Base-by-base conservation (phyloP, 805 yeast genomes). In the Saturnispora sanitii region DNA sequence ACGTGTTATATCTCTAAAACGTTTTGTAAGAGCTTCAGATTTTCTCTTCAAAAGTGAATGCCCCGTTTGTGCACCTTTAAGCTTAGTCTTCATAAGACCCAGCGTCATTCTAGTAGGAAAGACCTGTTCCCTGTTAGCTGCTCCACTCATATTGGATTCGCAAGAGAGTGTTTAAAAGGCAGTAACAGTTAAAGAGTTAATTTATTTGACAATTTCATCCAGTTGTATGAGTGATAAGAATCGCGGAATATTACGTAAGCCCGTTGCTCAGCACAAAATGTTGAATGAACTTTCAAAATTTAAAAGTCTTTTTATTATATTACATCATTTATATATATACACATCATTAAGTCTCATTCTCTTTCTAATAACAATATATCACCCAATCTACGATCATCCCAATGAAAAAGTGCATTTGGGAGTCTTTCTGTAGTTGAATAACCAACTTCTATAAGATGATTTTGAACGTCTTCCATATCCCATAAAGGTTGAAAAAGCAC, bases 71-170 rank as follows among this genome's bases (percentile, higher is more conserved):
- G 98, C 98, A 41, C 98, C 98, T 65, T 88, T 90, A 58, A 92
- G 75, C 64, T 92, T 92, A 45, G 83, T 75, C 69, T 92, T 92
- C 97, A 92, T 92, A 45, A 84, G 62, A 37, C 95, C 87, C 51
- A 90, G 75, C 45, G 97, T 90, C 96, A 88, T 88, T 65, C 96
- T 88, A 39, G 97, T 88, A 26, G 97, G 96, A 63, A 88, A 88
- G 35, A 88, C 97, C 58, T 85, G 94, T 61, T 88, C 97, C 71
- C 97, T 82, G 43, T 25, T 40, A 23, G 42, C 42, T 28, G 42
- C 42, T 9, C 38, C 42, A 34, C 38, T 34, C 42, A 40, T 40
- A 9, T n/a, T n/a, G n/a, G n/a, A n/a, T n/a, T n/a, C n/a, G n/a
- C n/a, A n/a, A n/a, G n/a, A n/a, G n/a, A n/a, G n/a, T n/a, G n/a